Base-by-base conservation (phyloP, 2,329 filamentous ascomycete genomes). In the Remersonia thermophila region DNA sequence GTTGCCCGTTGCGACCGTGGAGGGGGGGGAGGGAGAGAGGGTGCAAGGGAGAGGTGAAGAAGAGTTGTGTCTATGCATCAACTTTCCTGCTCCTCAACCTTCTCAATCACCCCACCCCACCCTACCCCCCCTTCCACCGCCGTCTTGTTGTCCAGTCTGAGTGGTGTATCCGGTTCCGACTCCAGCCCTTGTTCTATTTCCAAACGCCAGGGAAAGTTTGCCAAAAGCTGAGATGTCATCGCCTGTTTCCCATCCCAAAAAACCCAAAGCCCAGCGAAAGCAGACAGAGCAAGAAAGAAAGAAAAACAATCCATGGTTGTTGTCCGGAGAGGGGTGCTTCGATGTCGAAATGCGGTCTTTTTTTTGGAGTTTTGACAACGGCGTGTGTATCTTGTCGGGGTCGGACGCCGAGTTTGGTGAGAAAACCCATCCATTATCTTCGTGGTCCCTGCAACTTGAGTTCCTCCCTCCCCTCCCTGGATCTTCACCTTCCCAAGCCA, bases 241-340 rank as follows among this genome's bases (percentile, higher is more conserved):
- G 23, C 40, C 41, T 16, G 27, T 30, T 40, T 13, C 38, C 37
- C 27, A 33, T 27, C 32, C 33, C 33, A 41, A 36, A 28, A 38
- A 38, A 35, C 30, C 31, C 27, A 20, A 37, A 43, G 32, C 32
- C 38, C 37, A 41, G 37, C 35, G 39, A 38, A 44, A 45, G 35
- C 41, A 44, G 41, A 38, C 42, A 47, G 40, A 48, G 32, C 40
- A 47, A 40, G 46, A 30, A 43, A 40, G 42, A 27, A 39, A 43
- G 37, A 39, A 37, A n/a, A 38, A 45, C 41, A 38, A 43, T 45
- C 37, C 41, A 43, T 45, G 43, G 41, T 43, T 45, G 38, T 36
- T 44, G 32, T 23, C 9, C 20, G 20, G 20, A 23, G 20, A 34
- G 39, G 40, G 40, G 44, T 27, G 30, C 8, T 20, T 33, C 14